A percentile compares a stretch with the other conserved stretches of the same genome.
Evolutionary conservation across 192 early-diverging fungal genomes (phyloP).

Genomic region (Gonapodya prolifera): DNA sequence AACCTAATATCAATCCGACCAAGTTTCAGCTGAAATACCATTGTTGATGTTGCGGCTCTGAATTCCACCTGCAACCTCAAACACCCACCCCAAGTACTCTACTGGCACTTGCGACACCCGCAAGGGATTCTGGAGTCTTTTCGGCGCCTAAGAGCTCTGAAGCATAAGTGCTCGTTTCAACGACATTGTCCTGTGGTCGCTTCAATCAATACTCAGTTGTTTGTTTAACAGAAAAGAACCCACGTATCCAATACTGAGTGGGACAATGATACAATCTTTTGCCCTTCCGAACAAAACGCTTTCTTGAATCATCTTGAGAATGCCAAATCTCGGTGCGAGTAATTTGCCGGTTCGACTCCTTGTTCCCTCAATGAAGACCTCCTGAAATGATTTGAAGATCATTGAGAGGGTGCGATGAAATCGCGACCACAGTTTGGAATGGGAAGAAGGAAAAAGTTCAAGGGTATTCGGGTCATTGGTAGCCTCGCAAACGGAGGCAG

Average conservation of each 20-base stretch:
- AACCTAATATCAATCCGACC: constrained; percentile 76
- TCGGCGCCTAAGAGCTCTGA: constrained; percentile 67
- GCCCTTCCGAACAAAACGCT: constrained; percentile 43
- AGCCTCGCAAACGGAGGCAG: too few relatives aligned
- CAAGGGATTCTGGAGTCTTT: constrained; percentile 66
- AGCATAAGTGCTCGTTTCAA: constrained; percentile 66
- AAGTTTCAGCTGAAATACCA: constrained; percentile 54
- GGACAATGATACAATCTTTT: constrained; percentile 59
- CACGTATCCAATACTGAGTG: constrained; percentile 68
- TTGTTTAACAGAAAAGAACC: constrained; percentile 10
- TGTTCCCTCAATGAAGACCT: constrained; percentile 75
- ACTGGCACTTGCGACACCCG: constrained; percentile 24
- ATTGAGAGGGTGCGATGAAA: neutral
- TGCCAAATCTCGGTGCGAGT: constrained; percentile 48
- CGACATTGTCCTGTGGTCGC: constrained; percentile 18
- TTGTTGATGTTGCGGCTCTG: neutral
- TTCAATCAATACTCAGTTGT: constrained; percentile 19
- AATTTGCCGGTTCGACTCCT: constrained; percentile 68
- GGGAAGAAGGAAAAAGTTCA: neutral
- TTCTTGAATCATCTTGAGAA: constrained; percentile 73
- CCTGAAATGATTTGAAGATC: constrained; percentile 9
- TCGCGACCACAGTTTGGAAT: neutral
- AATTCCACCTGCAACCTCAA: neutral
- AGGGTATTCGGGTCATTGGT: too few relatives aligned
- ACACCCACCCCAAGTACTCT: constrained; percentile 1